Percentiles rank a stretch among this genome's conserved stretches.
Evolutionary conservation across 768 basidiomycete genomes (phyloP).

Genomic region (Naganishia onofrii): DNA sequence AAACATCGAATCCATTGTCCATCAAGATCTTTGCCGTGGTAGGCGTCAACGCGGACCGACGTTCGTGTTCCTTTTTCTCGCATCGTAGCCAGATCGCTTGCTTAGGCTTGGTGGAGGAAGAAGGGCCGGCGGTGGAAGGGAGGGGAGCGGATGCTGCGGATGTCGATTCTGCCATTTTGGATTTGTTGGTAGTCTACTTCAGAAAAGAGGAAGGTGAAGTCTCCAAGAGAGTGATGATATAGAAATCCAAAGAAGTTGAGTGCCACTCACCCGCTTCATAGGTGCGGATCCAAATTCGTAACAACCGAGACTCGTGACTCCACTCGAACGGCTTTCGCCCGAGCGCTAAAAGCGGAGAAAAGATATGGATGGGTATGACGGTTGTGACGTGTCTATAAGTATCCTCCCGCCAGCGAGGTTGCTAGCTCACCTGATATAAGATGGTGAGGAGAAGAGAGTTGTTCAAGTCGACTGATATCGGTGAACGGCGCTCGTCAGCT

Average conservation of each 20-base stretch:
- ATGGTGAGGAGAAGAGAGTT: slow-evolving; percentile 1
- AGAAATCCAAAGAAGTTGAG: background rate
- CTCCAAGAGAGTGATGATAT: background rate
- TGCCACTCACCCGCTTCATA: too few species aligned
- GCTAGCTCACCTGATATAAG: background rate
- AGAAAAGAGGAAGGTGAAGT: background rate
- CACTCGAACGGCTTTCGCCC: background rate
- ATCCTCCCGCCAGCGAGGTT: background rate
- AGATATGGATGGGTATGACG: background rate
- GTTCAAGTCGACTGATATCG: too few species aligned
- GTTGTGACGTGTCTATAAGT: background rate
- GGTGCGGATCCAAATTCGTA: too few species aligned
- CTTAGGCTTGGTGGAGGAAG: slow-evolving; percentile 45
- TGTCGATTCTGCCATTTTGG: slow-evolving; percentile 29
- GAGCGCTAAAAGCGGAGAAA: slow-evolving; percentile 2
- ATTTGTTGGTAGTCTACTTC: background rate
- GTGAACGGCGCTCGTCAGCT: too few species aligned
- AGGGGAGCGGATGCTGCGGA: slow-evolving; percentile 30
- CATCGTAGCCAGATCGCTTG: slow-evolving; percentile 84
- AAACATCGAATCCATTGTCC: slow-evolving; percentile 82
- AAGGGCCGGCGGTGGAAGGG: slow-evolving; percentile 46
- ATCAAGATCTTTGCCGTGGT: slow-evolving; percentile 83
- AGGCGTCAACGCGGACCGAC: slow-evolving; percentile 87
- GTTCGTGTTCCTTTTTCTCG: slow-evolving; percentile 94
- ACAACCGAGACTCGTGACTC: background rate